Percentiles rank a stretch among this genome's conserved stretches.
phyloP scores from a whole-genome alignment of 108 stramenopile genomes.

The Cyclotella atomus region DNA sequence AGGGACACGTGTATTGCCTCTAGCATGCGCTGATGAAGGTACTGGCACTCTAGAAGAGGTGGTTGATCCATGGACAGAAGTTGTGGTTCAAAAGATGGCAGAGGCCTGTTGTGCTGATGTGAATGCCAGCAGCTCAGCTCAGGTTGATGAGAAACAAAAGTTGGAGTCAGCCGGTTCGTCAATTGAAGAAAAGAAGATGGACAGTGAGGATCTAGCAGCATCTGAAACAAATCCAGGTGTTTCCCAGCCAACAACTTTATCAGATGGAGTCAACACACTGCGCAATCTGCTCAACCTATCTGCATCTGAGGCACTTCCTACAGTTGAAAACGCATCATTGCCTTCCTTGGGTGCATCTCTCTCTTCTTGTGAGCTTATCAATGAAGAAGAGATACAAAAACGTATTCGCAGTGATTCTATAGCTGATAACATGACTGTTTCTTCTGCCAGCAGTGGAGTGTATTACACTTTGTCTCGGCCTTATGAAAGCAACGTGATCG shows the following conservation, averaged over 20 bases:
- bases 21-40: constrained; percentile 89
- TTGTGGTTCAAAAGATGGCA: constrained; percentile 54
- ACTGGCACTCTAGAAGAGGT: constrained; percentile 80
- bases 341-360: constrained; percentile 56
- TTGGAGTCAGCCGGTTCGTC: background rate
- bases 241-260: background rate
- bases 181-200: constrained; percentile 48
- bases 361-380: constrained; percentile 69
- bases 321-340: constrained; percentile 43
- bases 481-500: constrained; percentile 60
- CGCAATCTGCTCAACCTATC: constrained; percentile 41
- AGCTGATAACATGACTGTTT: constrained; percentile 66
- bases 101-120: constrained; percentile 44
- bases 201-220: constrained; percentile 19
- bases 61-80: constrained; percentile 81
- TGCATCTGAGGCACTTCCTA: constrained; percentile 32
- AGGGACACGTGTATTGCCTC: constrained; percentile 47
- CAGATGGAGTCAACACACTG: constrained; percentile 45
- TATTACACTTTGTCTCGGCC: constrained; percentile 67
- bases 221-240: background rate
- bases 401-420: constrained; percentile 18
- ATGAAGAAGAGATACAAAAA: constrained; percentile 29
- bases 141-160: background rate
- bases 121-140: background rate
- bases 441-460: constrained; percentile 52